These are phyloP conservation scores for Exophiala sp. DNA, from an alignment of 2,329 filamentous ascomycete genomes.

Conservation along the genomic window DNA sequence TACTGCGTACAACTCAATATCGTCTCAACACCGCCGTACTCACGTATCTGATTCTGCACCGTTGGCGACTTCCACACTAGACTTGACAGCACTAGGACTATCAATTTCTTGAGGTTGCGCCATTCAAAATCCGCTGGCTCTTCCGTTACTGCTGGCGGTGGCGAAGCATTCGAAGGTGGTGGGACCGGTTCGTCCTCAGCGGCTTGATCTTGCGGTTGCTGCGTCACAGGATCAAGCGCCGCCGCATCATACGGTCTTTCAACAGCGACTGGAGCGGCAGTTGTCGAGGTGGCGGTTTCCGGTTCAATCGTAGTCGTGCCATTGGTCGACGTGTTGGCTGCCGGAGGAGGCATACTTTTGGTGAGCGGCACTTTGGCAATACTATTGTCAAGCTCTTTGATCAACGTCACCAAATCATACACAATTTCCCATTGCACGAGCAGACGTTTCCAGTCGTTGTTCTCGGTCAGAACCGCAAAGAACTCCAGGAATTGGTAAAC, in stretches of 20 bases:
- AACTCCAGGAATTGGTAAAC: slow-evolving; percentile 94
- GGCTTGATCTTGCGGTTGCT: background rate
- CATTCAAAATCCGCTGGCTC: slow-evolving; percentile 66
- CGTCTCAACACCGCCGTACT: slow-evolving; percentile 79
- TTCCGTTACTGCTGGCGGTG: slow-evolving; percentile 50
- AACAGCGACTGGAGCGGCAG: slow-evolving; percentile 47
- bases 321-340: background rate
- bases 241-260: slow-evolving; percentile 62
- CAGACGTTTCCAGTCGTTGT: slow-evolving; percentile 75
- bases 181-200: slow-evolving; percentile 19
- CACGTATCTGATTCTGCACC: slow-evolving; percentile 84
- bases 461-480: slow-evolving; percentile 82
- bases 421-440: slow-evolving; percentile 89
- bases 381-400: slow-evolving; percentile 81
- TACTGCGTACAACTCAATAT: slow-evolving; percentile 84
- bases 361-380: slow-evolving; percentile 69
- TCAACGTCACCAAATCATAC: slow-evolving; percentile 80
- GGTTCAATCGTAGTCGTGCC: slow-evolving; percentile 8
- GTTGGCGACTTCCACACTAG: slow-evolving; percentile 81
- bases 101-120: slow-evolving; percentile 87
- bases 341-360: slow-evolving; percentile 15
- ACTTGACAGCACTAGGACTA: slow-evolving; percentile 83
- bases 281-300: slow-evolving; percentile 29
- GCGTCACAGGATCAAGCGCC: background rate
- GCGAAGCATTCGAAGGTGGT: slow-evolving; percentile 40